phyloP scores from a whole-genome alignment of 2,329 filamentous ascomycete species.

The Thyridium curvatum region DNA sequence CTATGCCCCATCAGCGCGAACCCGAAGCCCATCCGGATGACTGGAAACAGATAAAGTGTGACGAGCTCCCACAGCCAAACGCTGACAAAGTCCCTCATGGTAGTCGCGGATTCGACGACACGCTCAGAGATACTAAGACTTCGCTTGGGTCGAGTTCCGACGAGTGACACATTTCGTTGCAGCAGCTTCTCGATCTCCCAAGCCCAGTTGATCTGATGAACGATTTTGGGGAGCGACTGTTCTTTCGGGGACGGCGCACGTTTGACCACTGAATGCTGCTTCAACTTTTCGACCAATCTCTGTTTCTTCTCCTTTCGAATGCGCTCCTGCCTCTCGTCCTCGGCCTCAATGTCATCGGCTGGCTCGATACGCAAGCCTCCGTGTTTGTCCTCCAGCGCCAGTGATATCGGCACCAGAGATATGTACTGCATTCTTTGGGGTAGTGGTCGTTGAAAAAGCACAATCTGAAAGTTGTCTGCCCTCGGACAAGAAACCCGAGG shows the following conservation, averaged over 20 bases:
- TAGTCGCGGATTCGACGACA: conserved; percentile 87
- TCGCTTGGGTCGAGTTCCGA: conserved; percentile 75
- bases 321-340: conserved; percentile 61
- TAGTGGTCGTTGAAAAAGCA: conserved; percentile 81
- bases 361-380: conserved; percentile 27
- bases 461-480: conserved; percentile 73
- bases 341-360: conserved; percentile 55
- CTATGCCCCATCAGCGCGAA: conserved; percentile 73
- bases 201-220: conserved; percentile 94
- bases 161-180: conserved; percentile 82
- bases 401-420: conserved; percentile 79
- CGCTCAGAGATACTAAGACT: conserved; percentile 89
- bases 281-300: conserved; percentile 77
- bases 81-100: conserved; percentile 70
- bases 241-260: conserved; percentile 78
- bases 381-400: conserved; percentile 73
- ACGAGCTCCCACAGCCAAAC: conserved; percentile 65
- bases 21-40: conserved; percentile 69
- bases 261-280: conserved; percentile 76
- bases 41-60: conserved; percentile 70
- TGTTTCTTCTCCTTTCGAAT: conserved; percentile 52
- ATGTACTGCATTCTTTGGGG: conserved; percentile 94
- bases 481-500: conserved; percentile 70
- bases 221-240: conserved; percentile 68
- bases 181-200: conserved; percentile 81